These are phyloP conservation scores for Cordyceps farinosa DNA, from an alignment of 2,329 filamentous ascomycete genomes.

Conservation along the genomic window DNA sequence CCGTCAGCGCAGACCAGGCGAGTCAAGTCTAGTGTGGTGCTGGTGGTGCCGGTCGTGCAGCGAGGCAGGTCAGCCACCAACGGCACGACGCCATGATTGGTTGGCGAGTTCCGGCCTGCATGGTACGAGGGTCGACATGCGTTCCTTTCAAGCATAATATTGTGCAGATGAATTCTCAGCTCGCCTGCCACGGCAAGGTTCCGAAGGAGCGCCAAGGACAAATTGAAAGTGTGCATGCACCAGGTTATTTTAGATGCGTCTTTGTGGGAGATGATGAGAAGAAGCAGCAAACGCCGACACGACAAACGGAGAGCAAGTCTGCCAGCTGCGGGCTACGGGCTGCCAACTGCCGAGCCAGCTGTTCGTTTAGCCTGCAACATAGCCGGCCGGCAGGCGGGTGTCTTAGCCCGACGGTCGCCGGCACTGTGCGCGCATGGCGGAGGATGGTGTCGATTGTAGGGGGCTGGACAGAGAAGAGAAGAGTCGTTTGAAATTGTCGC, in stretches of 20 bases:
- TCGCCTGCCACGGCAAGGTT: constrained; percentile 14
- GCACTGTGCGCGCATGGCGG: constrained; percentile 1
- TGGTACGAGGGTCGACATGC: neutral
- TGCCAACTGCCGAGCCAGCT: neutral
- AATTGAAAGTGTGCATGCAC: neutral
- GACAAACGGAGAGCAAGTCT: neutral
- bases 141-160: constrained; percentile 11
- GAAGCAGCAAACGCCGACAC: neutral
- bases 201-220: constrained; percentile 10
- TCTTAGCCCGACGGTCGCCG: neutral
- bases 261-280: neutral
- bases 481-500: too few species aligned
- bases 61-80: constrained; percentile 1
- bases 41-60: neutral
- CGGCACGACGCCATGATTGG: constrained; percentile 6
- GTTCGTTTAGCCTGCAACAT: too few species aligned
- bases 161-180: constrained; percentile 13
- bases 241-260: neutral
- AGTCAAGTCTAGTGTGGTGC: constrained; percentile 2
- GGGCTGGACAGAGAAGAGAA: neutral
- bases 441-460: neutral
- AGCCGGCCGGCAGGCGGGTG: constrained; percentile 5
- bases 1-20: constrained; percentile 14
- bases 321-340: neutral
- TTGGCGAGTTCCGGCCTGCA: constrained; percentile 15